Evolutionary conservation across 1,284 basidiomycete genomes (phyloP).

Genomic region (Naganishia liquefaciens): DNA sequence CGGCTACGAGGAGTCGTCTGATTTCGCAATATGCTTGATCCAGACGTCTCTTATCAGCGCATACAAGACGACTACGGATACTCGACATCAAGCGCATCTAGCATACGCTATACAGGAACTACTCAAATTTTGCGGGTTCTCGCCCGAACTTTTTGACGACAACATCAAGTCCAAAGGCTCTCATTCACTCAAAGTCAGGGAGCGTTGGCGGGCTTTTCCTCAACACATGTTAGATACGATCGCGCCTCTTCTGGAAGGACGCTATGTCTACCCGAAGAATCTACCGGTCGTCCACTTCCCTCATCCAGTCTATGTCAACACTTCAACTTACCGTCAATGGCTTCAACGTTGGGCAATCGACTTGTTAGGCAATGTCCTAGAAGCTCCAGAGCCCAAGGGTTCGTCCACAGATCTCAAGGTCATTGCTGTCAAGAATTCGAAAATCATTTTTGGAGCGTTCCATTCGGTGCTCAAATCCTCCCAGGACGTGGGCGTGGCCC

Average conservation of each 20-base stretch:
- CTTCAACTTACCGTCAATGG: slow-evolving; percentile 91
- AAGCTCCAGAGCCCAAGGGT: slow-evolving; percentile 18
- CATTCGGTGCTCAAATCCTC: slow-evolving; percentile 70
- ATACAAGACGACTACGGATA: slow-evolving; percentile 90
- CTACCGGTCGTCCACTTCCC: slow-evolving; percentile 46
- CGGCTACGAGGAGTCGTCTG: slow-evolving; percentile 73
- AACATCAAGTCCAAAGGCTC: slow-evolving; percentile 53
- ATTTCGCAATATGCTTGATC: slow-evolving; percentile 85
- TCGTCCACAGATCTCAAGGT: slow-evolving; percentile 22
- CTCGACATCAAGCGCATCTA: slow-evolving; percentile 84
- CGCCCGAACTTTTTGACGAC: slow-evolving; percentile 53
- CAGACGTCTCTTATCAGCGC: slow-evolving; percentile 84
- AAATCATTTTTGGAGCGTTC: slow-evolving; percentile 76
- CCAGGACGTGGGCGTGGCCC: slow-evolving; percentile 88
- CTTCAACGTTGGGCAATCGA: slow-evolving; percentile 84
- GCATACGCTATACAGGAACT: slow-evolving; percentile 94
- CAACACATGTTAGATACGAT: slow-evolving; percentile 85
- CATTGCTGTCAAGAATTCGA: slow-evolving; percentile 55
- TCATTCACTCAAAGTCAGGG: slow-evolving; percentile 66
- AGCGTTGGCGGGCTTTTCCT: slow-evolving; percentile 71
- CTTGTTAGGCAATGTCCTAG: slow-evolving; percentile 67
- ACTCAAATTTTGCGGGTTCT: slow-evolving; percentile 84
- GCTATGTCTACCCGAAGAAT: slow-evolving; percentile 57
- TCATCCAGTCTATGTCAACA: slow-evolving; percentile 72
- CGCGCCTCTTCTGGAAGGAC: slow-evolving; percentile 78